Evolutionary conservation across 495 filamentous ascomycete species (phyloP), one percentile per base, ranked within the genome.

Genomic region (Penicillium riverlandense): DNA sequence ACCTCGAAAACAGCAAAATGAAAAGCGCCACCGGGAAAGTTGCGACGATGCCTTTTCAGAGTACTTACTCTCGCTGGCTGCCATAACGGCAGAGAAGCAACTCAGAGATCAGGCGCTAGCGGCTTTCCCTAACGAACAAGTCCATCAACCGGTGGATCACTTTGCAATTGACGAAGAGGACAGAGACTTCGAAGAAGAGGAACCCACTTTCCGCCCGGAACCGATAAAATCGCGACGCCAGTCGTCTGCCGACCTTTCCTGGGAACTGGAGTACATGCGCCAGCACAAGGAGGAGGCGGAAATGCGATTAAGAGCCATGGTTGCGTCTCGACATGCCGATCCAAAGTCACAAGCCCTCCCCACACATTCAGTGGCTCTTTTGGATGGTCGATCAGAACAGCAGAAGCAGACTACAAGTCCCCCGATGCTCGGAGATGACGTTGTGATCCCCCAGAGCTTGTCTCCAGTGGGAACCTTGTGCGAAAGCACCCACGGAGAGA

Each of bases 381-480:
- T 34, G 10, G 10, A 74, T 58, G 53, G 57, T 45, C 53, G 74
- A 58, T 54, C 72, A 34, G 61, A 61, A 40, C 62, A 57, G 45
- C 77, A 73, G 75, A 80, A 63, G 10, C 66, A 66, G 35, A 70
- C 67, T 9, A 72, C 72, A 6, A 78, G 71, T 47, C 90, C 90
- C 12, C 90, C 90, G 2, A 91, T 95, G 88, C 78, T 94, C 7
- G 90, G 90, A 35, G 49, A 64, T 16, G 84, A 91, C 43, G 71
- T 95, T 40, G 67, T 71, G 14, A 88, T 95, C 53, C 84, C 86
- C 4, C 76, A 77, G 50, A 92, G 86, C 57, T 66, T 72, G 0
- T 92, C 88, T 9, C 90, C 90, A 0, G 80, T 86, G 51, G 76
- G 75, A n/a, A 91, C 88, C 27, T 74, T 85, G 44, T 83, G 88